phyloP scores from a whole-genome alignment of 345 rosid species.

The Aethionema arabicum region DNA sequence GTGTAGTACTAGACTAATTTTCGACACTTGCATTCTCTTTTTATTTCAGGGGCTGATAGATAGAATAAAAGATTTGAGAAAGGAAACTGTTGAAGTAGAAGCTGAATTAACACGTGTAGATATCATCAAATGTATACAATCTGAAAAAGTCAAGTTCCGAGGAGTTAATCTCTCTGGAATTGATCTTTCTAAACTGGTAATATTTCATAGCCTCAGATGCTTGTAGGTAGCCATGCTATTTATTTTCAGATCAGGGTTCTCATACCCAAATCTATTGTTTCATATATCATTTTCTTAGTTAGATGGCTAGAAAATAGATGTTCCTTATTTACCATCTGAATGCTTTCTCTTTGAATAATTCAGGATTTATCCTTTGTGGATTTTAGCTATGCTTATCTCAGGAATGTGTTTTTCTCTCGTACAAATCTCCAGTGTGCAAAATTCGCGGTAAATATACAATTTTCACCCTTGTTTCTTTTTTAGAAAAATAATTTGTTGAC shows the following conservation, averaged over 20 bases:
- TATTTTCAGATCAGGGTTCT: neutral
- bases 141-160: slow-evolving; percentile 70
- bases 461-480: slow-evolving; percentile 8
- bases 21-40: slow-evolving; percentile 5
- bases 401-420: slow-evolving; percentile 85
- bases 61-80: slow-evolving; percentile 52
- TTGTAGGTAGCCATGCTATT: slow-evolving; percentile 10
- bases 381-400: slow-evolving; percentile 84
- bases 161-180: slow-evolving; percentile 87
- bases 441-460: slow-evolving; percentile 60
- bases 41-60: slow-evolving; percentile 68
- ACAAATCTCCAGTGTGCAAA: slow-evolving; percentile 87
- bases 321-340: neutral
- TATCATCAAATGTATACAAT: slow-evolving; percentile 88
- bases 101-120: slow-evolving; percentile 75
- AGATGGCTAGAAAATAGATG: neutral
- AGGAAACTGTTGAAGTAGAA: slow-evolving; percentile 53
- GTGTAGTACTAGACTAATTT: neutral
- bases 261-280: slow-evolving; percentile 3
- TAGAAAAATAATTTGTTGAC: neutral
- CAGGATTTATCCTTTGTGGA: slow-evolving; percentile 86
- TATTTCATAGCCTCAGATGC: slow-evolving; percentile 25
- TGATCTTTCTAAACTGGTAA: slow-evolving; percentile 94
- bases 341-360: slow-evolving; percentile 26
- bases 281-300: slow-evolving; percentile 1